These are phyloP conservation scores for Trichoderma sp. DNA, from an alignment of 2,329 filamentous ascomycete genomes.

Conservation along the genomic window DNA sequence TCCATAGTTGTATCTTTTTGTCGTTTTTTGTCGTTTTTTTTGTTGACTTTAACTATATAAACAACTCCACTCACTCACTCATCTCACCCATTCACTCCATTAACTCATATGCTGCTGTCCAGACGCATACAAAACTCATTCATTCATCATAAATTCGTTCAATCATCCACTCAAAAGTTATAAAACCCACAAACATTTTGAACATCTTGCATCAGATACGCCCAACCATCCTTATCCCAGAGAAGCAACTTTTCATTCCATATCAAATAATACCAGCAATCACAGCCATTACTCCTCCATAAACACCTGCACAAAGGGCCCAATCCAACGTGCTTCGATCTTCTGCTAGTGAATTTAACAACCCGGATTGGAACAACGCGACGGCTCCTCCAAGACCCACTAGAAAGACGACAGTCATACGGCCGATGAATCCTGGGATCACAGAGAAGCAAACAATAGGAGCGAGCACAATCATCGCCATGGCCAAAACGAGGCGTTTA, in stretches of 20 bases:
- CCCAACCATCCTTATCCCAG: too few species aligned
- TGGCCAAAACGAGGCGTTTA: conserved; percentile 23
- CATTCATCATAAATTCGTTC: neutral
- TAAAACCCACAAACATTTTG: neutral
- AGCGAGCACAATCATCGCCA: conserved; percentile 44
- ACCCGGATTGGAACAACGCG: conserved; percentile 31
- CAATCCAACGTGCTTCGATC: conserved; percentile 25
- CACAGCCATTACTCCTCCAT: conserved; percentile 38
- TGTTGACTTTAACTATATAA: neutral
- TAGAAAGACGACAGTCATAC: conserved; percentile 56
- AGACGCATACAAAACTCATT: neutral
- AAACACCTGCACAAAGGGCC: conserved; percentile 33
- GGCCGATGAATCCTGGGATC: conserved; percentile 54
- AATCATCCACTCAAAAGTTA: neutral
- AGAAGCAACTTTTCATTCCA: neutral
- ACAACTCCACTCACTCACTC: too few species aligned
- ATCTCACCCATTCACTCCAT: neutral
- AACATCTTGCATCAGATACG: neutral
- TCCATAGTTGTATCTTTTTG: conserved; percentile 15
- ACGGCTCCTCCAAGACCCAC: conserved; percentile 46
- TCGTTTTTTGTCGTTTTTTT: neutral
- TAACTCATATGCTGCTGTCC: neutral
- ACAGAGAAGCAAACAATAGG: conserved; percentile 59
- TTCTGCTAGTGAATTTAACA: conserved; percentile 22
- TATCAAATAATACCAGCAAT: conserved; percentile 16